These are phyloP conservation scores for Boletellus ananas DNA, from an alignment of 768 basidiomycete genomes.

Conservation along the genomic window DNA sequence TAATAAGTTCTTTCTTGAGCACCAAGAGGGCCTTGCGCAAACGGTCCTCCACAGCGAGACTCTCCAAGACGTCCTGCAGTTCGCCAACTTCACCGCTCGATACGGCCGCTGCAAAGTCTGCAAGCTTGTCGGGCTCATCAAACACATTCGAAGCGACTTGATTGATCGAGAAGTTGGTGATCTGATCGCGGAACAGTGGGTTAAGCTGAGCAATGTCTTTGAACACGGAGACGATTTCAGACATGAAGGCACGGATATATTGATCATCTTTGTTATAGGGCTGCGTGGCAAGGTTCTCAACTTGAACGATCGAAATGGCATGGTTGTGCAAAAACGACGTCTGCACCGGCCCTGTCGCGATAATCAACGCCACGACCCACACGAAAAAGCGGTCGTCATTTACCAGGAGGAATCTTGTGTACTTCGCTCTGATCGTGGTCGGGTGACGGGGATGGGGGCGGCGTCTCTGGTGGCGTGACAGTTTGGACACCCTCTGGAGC, in stretches of 20 bases:
- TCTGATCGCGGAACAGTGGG: constrained; percentile 97
- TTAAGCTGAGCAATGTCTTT: constrained; percentile 98
- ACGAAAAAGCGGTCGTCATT: not conserved
- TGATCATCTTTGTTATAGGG: constrained; percentile 92
- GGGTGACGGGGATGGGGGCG: constrained; percentile 30
- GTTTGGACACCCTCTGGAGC: constrained; percentile 39
- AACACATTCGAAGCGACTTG: constrained; percentile 92
- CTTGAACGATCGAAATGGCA: constrained; percentile 82
- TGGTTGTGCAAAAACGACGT: constrained; percentile 83
- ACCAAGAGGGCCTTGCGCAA: constrained; percentile 87
- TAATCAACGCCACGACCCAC: not conserved
- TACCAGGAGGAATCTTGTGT: constrained; percentile 25
- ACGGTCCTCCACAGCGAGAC: constrained; percentile 79
- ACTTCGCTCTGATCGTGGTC: constrained; percentile 23
- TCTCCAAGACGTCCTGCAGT: constrained; percentile 90
- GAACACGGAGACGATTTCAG: constrained; percentile 94
- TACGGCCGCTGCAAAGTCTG: constrained; percentile 96
- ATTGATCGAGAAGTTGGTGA: constrained; percentile 92
- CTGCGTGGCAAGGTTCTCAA: constrained; percentile 76
- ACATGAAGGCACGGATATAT: constrained; percentile 93
- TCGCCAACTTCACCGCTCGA: constrained; percentile 90
- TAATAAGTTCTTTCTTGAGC: constrained; percentile 97
- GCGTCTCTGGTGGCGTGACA: constrained; percentile 42
- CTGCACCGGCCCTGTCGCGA: constrained; percentile 55
- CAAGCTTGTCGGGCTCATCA: constrained; percentile 95